Base-by-base conservation (phyloP, 164 flowering plant species). In the Saururus chinensis region DNA sequence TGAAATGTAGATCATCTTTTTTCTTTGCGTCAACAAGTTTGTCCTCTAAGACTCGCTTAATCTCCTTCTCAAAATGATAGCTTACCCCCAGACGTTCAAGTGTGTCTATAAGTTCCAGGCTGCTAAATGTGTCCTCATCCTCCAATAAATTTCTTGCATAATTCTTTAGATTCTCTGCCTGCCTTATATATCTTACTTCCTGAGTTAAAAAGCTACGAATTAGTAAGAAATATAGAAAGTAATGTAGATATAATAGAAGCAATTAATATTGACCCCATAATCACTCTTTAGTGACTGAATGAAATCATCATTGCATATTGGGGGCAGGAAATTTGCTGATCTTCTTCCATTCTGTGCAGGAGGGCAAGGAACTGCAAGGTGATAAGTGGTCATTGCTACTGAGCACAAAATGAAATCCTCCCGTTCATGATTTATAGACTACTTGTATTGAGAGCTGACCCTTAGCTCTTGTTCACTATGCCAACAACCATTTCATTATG, bases 21-120 rank as follows among this genome's bases (percentile, higher is more conserved):
- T 30, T 30, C 37, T 6, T 30, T 30, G 37, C 37, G 9, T 16
- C 20, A 14, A 14, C 19, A 4, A 14, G 17, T 51, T n/a, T n/a
- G 4, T 51, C 53, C 5, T 51, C 19, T 5, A 73, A 4, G 22
- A 12, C 23, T 21, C 17, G 35, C 10, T 52, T 45, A 41, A 71
- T 71, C 56, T 71, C 72, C 41, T 45, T 56, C 21, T 61, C 55
- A 30, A 74, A 74, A 40, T 58, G 72, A 25, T 65, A 49, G 17
- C 68, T 48, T 24, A 71, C 20, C 16, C 77, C 77, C 4, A 74
- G 63, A 26, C 74, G 64, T 26, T 74, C 51, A 11, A 71, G n/a
- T 23, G 12, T 19, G 40, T 74, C 64, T 4, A 71, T 60, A 61
- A 74, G 52, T 67, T 74, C 62, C 16, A 74, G 73, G 16, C 11